Percentiles rank a stretch among this genome's conserved stretches.
These are phyloP conservation scores for Pisolithus sp. DNA, from an alignment of 768 basidiomycete species.

Conservation along the genomic window DNA sequence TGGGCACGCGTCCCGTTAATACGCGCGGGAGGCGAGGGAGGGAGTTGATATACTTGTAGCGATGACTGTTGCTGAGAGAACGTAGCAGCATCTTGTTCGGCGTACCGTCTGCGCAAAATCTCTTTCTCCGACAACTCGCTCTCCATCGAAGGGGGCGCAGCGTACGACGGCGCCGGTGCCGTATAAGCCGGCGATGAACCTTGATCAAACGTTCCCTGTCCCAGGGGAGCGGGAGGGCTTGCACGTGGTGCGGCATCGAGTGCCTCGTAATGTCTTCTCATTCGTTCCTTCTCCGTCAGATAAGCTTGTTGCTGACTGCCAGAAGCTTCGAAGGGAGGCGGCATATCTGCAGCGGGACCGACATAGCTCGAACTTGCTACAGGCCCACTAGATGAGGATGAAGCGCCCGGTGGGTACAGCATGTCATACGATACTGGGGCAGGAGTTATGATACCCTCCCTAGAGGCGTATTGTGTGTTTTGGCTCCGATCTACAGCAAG, in stretches of 20 bases:
- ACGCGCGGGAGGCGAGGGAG: conserved; percentile 21
- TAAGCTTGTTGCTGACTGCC: conserved; percentile 33
- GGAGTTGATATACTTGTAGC: conserved; percentile 8
- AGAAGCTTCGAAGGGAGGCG: conserved; percentile 49
- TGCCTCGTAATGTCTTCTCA: conserved; percentile 58
- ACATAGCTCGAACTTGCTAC: conserved; percentile 17
- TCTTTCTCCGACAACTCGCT: conserved; percentile 48
- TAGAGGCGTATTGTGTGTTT: conserved; percentile 21
- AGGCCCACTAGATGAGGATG: conserved; percentile 8
- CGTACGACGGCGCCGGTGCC: conserved; percentile 18
- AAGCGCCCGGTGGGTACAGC: conserved; percentile 42
- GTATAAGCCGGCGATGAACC: conserved; percentile 13
- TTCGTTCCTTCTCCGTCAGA: conserved; percentile 59
- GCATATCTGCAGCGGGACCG: conserved; percentile 29
- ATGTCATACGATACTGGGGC: conserved; percentile 58
- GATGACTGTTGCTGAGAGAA: conserved; percentile 14
- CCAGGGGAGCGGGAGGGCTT: not conserved
- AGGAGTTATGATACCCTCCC: conserved; percentile 18
- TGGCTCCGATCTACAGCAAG: conserved; percentile 62
- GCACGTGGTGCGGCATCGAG: conserved; percentile 53
- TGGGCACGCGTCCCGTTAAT: conserved; percentile 24
- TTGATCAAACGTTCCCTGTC: conserved; percentile 10
- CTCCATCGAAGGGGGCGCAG: conserved; percentile 15
- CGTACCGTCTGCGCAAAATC: conserved; percentile 46
- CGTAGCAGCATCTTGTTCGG: conserved; percentile 45